phyloP scores from a whole-genome alignment of 352 stramenopile genomes.

The Aphanomyces invadans region DNA sequence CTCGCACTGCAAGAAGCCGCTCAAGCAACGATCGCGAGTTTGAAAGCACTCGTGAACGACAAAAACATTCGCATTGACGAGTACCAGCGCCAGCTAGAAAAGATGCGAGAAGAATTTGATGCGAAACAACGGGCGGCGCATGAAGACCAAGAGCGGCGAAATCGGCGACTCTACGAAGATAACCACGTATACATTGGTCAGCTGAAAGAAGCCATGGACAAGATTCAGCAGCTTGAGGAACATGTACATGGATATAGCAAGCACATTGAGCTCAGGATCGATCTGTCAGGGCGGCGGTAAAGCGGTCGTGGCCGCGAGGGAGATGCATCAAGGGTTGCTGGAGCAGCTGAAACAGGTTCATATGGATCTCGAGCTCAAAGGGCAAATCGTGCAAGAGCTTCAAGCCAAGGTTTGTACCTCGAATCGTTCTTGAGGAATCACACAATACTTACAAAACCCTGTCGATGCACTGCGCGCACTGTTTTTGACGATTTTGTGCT shows the following conservation, averaged over 20 bases:
- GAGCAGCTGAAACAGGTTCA: conserved; percentile 75
- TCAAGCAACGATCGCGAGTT: conserved; percentile 65
- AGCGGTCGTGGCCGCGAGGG: conserved; percentile 49
- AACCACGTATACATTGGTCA: conserved; percentile 68
- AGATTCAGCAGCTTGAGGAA: conserved; percentile 53
- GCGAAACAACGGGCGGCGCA: conserved; percentile 47
- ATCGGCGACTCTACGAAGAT: conserved; percentile 68
- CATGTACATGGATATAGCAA: conserved; percentile 33
- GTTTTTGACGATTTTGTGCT: too few relatives aligned
- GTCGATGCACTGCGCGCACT: too few relatives aligned
- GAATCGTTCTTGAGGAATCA: too few relatives aligned
- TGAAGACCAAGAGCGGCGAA: conserved; percentile 42
- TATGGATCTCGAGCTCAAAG: conserved; percentile 29
- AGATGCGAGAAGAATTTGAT: conserved; percentile 39
- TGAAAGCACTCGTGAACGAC: conserved; percentile 71
- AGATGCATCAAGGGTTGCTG: conserved; percentile 53
- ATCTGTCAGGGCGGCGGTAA: conserved; percentile 29
- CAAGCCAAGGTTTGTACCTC: background rate
- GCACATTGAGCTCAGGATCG: conserved; percentile 8
- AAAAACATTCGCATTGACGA: conserved; percentile 62
- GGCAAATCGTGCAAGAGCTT: background rate
- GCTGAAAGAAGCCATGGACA: conserved; percentile 59
- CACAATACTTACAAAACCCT: too few relatives aligned
- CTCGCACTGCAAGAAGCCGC: conserved; percentile 59
- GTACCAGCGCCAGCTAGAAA: conserved; percentile 49